Conservation (phyloP, 352 stramenopile genomes). For the Lagenidium sp. region DNA sequence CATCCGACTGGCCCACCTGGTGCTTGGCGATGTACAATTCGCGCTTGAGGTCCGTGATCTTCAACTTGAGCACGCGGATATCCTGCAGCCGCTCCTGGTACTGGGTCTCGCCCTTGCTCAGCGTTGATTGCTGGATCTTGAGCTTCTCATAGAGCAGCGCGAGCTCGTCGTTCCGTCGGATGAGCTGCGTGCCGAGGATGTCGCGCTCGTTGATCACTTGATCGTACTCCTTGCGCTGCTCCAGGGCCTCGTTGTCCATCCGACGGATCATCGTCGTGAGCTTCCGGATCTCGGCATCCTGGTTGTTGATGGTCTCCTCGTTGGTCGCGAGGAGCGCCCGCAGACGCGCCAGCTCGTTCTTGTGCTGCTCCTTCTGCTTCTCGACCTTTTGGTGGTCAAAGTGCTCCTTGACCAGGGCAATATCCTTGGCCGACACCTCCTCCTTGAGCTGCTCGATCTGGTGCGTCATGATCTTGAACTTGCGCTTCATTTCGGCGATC, state of each 20-base stretch:
- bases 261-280: constrained; percentile 88
- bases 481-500: constrained; percentile 94
- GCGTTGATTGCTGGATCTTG: constrained; percentile 93
- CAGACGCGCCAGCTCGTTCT: constrained; percentile 89
- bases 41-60: constrained; percentile 90
- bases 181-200: constrained; percentile 95
- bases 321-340: constrained; percentile 82
- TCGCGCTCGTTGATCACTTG: constrained; percentile 95
- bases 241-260: constrained; percentile 91
- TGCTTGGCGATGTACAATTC: constrained; percentile 89
- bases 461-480: constrained; percentile 96
- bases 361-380: constrained; percentile 91
- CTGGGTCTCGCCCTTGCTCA: constrained; percentile 90
- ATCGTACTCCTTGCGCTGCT: constrained; percentile 95
- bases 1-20: constrained; percentile 79
- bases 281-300: constrained; percentile 92
- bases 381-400: constrained; percentile 94
- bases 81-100: constrained; percentile 92
- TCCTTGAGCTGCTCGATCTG: constrained; percentile 96
- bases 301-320: constrained; percentile 91
- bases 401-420: constrained; percentile 93
- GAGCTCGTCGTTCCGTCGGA: constrained; percentile 94
- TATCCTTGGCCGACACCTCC: constrained; percentile 92
- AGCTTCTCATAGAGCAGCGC: constrained; percentile 97
- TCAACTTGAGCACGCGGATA: constrained; percentile 93